phyloP scores from a whole-genome alignment of 192 early-diverging fungal species.

The Backusella luteola region DNA sequence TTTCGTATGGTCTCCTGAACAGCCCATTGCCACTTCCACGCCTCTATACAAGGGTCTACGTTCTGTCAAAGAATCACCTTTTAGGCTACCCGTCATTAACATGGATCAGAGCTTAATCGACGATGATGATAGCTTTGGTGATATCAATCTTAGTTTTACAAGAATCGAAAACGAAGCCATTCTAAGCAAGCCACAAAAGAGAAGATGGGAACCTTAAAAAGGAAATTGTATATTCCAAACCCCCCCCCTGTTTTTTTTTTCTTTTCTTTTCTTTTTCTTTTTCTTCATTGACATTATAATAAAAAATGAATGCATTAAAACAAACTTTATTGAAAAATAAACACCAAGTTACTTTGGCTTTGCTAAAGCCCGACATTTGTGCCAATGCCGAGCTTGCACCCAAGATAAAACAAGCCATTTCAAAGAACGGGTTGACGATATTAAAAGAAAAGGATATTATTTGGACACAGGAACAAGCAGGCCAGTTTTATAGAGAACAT shows the following conservation, averaged over 20 bases:
- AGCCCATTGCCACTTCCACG: not conserved
- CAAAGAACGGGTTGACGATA: slow-evolving; percentile 41
- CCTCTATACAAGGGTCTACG: not conserved
- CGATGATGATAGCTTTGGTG: not conserved
- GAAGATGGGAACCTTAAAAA: not conserved
- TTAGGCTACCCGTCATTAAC: not conserved
- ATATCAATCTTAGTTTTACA: not conserved
- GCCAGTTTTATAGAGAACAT: slow-evolving; percentile 67
- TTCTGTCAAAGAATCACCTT: not conserved
- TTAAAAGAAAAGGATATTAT: slow-evolving; percentile 39
- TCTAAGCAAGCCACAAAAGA: not conserved
- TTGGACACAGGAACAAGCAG: slow-evolving; percentile 58
- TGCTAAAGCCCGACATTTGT: slow-evolving; percentile 72
- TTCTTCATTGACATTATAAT: not conserved
- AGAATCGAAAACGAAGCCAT: not conserved
- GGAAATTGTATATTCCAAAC: not conserved
- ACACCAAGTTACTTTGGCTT: slow-evolving; percentile 57
- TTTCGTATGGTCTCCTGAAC: slow-evolving; percentile 2
- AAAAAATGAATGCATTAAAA: not conserved
- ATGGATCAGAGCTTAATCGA: not conserved
- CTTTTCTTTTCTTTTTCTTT: not conserved
- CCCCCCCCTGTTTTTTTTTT: not conserved
- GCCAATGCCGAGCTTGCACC: slow-evolving; percentile 49
- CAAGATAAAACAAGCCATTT: slow-evolving; percentile 47
- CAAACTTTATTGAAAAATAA: not conserved